Base-by-base conservation (phyloP, 345 rosid species). In the Microthlaspi erraticum region DNA sequence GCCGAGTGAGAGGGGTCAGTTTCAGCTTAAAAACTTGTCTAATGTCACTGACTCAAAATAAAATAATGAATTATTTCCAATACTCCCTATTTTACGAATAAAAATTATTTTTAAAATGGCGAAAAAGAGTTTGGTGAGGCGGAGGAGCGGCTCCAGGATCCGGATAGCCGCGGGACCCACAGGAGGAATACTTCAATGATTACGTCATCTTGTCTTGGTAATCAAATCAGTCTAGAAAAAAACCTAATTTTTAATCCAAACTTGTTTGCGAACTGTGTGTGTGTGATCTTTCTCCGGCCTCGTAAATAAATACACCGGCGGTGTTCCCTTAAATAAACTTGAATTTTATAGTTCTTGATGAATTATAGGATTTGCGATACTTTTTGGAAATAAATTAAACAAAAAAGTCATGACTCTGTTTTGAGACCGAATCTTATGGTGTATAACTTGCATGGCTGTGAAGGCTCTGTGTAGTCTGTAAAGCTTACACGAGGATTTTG, bases 401-500 rank as follows among this genome's bases (percentile, higher is more conserved):
- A 73, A 45, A 57, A 37, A 54, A 62, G 29, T 20, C 53, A 57
- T 51, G 73, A 77, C 60, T 64, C 38, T 67, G 71, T 53, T 55
- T 39, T 59, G 34, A 75, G 71, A 60, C 64, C 26, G 69, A 52
- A 60, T 56, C 75, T 64, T 62, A 55, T 26, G 77, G 75, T 70
- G 67, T 32, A 64, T 71, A 52, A 66, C 72, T 72, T 84, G 89
- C 95, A 88, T 88, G 91, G 89, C 83, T 78, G 80, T 66, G 60
- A 78, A 73, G 74, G 71, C 78, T 81, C 70, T 73, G 62, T 80
- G 82, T 78, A 51, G 61, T 79, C 79, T 77, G 43, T 72, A 77
- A 81, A 79, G 81, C 88, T 83, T 79, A 68, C 91, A 85, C 92
- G 85, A 78, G 84, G 78, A 76, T 80, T 65, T 68, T 73, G 76